Base-by-base conservation (phyloP, 2,329 filamentous ascomycete genomes). In the Aspergillus tubingensis region DNA sequence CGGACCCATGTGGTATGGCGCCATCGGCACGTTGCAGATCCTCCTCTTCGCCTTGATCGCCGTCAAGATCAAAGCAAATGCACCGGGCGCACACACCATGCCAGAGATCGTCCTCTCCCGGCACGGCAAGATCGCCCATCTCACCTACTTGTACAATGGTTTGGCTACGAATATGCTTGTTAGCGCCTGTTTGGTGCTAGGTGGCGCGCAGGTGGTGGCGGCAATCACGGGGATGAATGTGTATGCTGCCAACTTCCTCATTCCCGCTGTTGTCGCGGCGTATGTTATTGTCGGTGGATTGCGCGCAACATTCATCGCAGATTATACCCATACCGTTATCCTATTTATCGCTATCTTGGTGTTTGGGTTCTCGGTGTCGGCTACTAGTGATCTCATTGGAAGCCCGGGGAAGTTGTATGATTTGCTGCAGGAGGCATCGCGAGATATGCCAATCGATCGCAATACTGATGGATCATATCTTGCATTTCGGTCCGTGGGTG, bases 1-100 rank as follows among this genome's bases (percentile, higher is more conserved):
- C 48, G 77, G 76, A 0, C 72, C 75, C 2, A 76, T 80, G 72
- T 80, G 78, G 78, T 79, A 80, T 61, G 78, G 66, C 4, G 77
- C 77, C 0, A 72, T 72, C 60, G 76, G 76, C 0, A 76, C 76
- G 0, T 72, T 74, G 2, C 77, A 79, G 61, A 78, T 80, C 56
- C 67, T 80, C 2, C 65, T 79, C 2, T 80, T 80, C 56, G 68
- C 75, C 3, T 56, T 80, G 13, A 75, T 80, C 36, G 76, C 78
- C 4, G 73, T 79, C 59, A 77, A 79, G 61, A 75, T 80, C 65
- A 81, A 81, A 63, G 64, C 69, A 2, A 72, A 76, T 56, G 73
- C 76, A 0, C 76, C 78, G 0, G 73, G 75, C 8, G 77, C 76
- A 0, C 78, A 80, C 62, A 80, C 78, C 1, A 79, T 78, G 59